Conservation (phyloP, 148 eudicot genomes). For the Rhododendron williamsianum region DNA sequence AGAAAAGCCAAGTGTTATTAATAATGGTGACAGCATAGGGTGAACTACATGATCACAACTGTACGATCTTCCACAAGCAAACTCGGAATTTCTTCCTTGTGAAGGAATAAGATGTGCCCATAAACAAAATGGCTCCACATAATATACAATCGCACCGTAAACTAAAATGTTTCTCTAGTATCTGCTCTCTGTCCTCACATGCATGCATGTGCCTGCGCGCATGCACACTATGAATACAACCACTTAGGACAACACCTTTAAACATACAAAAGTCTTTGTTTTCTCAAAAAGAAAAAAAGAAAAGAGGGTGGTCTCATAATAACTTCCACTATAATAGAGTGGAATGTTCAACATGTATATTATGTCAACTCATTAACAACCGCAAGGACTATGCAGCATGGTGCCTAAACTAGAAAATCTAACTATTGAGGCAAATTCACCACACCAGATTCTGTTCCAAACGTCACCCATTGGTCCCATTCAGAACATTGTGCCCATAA, state of each 20-base stretch:
- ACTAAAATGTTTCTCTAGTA: not conserved
- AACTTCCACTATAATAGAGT: not conserved
- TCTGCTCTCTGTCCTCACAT: not conserved
- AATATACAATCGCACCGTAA: not conserved
- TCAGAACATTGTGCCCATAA: not conserved
- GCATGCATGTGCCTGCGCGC: not conserved
- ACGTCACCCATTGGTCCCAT: not conserved
- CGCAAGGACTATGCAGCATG: not conserved
- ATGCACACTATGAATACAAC: not conserved
- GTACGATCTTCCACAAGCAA: not conserved
- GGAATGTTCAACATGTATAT: not conserved
- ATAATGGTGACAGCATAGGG: not conserved
- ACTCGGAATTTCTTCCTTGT: not conserved
- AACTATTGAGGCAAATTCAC: not conserved
- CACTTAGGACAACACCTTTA: not conserved
- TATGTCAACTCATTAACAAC: not conserved
- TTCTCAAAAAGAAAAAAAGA: not conserved
- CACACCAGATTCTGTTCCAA: not conserved
- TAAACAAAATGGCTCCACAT: not conserved
- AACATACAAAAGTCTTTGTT: not conserved
- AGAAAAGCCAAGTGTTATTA: not conserved
- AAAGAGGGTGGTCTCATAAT: not conserved
- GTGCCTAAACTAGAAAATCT: not conserved
- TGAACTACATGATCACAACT: not conserved
- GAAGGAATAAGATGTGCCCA: not conserved